A percentile compares a stretch with the other conserved stretches of the same genome.
phyloP scores from a whole-genome alignment of 352 stramenopile species.

The Globisporangium mamillatum region DNA sequence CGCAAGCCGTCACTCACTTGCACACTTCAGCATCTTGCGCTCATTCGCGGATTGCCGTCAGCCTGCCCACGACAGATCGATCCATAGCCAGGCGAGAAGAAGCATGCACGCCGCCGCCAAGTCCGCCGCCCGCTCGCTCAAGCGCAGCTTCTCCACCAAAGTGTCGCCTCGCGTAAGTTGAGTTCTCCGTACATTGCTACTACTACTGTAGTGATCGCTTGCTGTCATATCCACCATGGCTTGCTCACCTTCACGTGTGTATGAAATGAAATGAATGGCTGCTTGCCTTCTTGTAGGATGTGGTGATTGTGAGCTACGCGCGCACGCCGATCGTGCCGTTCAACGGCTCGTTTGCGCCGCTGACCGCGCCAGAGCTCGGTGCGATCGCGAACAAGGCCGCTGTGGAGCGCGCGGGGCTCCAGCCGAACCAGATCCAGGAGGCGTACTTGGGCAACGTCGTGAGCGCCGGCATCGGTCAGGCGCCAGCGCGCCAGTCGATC shows the following conservation, averaged over 20 bases:
- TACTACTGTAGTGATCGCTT: not conserved
- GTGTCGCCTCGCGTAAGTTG: conserved; percentile 38
- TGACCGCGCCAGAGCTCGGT: conserved; percentile 91
- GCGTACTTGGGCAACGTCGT: conserved; percentile 98
- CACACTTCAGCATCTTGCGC: not conserved
- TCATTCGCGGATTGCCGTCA: conserved; percentile 1
- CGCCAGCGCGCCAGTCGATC: conserved; percentile 92
- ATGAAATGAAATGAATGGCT: too few relatives aligned
- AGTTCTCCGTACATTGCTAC: conserved; percentile 6
- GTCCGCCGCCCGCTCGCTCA: conserved; percentile 27
- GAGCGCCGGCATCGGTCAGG: conserved; percentile 94
- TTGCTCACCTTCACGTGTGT: not conserved
- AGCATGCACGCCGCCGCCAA: conserved; percentile 28
- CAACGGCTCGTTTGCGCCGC: conserved; percentile 85
- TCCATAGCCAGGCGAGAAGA: not conserved
- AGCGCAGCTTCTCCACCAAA: conserved; percentile 42
- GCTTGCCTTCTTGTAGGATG: conserved; percentile 41
- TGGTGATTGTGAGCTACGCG: conserved; percentile 94
- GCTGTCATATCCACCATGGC: not conserved
- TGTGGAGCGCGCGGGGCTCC: conserved; percentile 68
- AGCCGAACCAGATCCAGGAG: conserved; percentile 90
- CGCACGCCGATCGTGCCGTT: conserved; percentile 97
- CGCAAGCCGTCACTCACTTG: not conserved
- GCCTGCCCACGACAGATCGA: not conserved
- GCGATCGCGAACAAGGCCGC: conserved; percentile 89